A percentile compares a stretch with the other conserved stretches of the same genome.
Conservation (phyloP, 202 grass and related monocot species). For the Zizania palustris region DNA sequence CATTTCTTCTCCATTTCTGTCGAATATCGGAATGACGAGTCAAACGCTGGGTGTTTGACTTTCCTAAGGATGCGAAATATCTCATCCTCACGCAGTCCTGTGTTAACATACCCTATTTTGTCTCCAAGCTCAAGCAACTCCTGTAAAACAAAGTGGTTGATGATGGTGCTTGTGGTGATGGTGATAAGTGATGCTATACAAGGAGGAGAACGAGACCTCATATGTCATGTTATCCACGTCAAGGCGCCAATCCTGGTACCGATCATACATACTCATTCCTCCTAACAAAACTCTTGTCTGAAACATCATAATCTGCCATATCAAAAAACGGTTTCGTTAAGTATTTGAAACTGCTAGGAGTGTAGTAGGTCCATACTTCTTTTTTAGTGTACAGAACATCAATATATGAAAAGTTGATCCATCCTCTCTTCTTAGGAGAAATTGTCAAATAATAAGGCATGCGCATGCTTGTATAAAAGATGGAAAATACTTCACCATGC, state of each 20-base stretch:
- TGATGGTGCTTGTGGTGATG: not conserved
- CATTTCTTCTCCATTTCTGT: conserved; percentile 82
- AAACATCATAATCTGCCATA: conserved; percentile 93
- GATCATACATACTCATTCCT: conserved; percentile 75
- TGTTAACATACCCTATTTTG: conserved; percentile 87
- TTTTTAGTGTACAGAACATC: not conserved
- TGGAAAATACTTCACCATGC: not conserved
- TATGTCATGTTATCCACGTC: conserved; percentile 98
- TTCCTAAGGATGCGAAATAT: conserved; percentile 67
- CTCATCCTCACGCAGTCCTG: conserved; percentile 87
- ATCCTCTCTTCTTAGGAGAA: not conserved
- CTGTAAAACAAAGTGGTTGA: conserved; percentile 45
- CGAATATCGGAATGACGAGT: conserved; percentile 57
- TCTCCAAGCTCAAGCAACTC: conserved; percentile 92
- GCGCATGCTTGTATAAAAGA: not conserved
- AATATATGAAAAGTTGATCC: not conserved
- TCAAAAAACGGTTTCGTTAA: not conserved
- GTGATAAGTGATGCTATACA: not conserved
- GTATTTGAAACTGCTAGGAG: not conserved
- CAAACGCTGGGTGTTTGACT: conserved; percentile 58
- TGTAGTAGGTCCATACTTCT: not conserved
- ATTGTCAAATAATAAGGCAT: not conserved
- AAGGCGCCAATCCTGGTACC: conserved; percentile 85
- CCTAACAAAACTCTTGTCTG: conserved; percentile 87
- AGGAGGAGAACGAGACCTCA: conserved; percentile 50